Conservation (phyloP, 192 early-diverging fungal species). For the Hyaloraphidium curvatum region DNA sequence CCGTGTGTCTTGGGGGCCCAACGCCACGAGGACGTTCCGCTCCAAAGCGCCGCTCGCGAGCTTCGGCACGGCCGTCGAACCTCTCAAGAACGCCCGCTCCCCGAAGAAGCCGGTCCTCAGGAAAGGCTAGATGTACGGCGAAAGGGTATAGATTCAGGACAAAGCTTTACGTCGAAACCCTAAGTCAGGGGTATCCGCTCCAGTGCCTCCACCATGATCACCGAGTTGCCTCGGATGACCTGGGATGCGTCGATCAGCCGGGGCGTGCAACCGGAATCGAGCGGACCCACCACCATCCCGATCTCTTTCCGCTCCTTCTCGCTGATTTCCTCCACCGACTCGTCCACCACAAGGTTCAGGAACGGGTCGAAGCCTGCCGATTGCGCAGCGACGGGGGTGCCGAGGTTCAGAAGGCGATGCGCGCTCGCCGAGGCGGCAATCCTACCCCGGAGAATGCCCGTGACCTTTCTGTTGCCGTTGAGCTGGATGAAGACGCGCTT, state of each 20-base stretch:
- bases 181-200: too few species aligned
- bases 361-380: conserved; percentile 80
- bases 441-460: conserved; percentile 75
- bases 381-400: not conserved
- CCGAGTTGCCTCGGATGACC: conserved; percentile 60
- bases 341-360: conserved; percentile 96
- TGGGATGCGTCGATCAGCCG: not conserved
- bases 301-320: conserved; percentile 48
- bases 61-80: too few species aligned
- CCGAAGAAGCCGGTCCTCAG: too few species aligned
- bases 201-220: conserved; percentile 44
- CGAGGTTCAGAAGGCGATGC: not conserved
- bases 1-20: too few species aligned
- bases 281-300: conserved; percentile 58
- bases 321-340: conserved; percentile 62
- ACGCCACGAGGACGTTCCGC: too few species aligned
- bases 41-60: too few species aligned
- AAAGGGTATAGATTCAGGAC: too few species aligned
- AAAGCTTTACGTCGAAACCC: too few species aligned
- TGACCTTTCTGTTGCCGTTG: conserved; percentile 76
- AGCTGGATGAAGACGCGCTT: conserved; percentile 78
- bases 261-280: not conserved
- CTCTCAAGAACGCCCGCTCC: too few species aligned
- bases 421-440: not conserved
- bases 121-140: too few species aligned